These are phyloP conservation scores for Paracamarosporium sp. DNA, from an alignment of 2,329 filamentous ascomycete species.

Conservation along the genomic window DNA sequence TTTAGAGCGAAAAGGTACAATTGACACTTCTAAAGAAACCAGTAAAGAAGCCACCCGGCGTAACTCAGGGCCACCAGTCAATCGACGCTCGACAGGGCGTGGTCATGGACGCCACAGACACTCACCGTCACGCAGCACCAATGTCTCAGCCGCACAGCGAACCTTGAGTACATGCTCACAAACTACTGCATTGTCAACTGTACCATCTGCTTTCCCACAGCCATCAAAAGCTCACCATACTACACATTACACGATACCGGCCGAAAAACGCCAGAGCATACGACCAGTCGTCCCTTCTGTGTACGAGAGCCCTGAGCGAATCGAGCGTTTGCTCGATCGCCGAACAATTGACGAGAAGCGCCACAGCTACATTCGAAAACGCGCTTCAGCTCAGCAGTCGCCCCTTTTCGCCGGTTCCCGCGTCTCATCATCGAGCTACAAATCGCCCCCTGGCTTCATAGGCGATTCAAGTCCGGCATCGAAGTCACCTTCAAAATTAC, in stretches of 20 bases:
- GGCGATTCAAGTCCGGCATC: conserved; percentile 17
- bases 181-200: conserved; percentile 47
- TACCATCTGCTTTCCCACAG: conserved; percentile 47
- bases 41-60: conserved; percentile 31
- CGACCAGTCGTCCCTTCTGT: conserved; percentile 44
- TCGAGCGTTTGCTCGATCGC: conserved; percentile 33
- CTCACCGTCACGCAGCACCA: conserved; percentile 35
- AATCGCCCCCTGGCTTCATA: conserved; percentile 25
- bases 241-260: conserved; percentile 33
- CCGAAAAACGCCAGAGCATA: conserved; percentile 48
- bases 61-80: conserved; percentile 36
- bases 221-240: conserved; percentile 31
- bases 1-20: conserved; percentile 33
- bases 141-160: conserved; percentile 31
- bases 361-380: conserved; percentile 51
- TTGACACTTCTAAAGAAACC: conserved; percentile 32
- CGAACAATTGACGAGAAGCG: conserved; percentile 50
- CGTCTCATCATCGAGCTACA: conserved; percentile 39
- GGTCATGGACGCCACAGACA: conserved; percentile 39
- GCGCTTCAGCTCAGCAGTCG: conserved; percentile 44
- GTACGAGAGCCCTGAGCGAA: conserved; percentile 31
- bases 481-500: conserved; percentile 12
- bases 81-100: conserved; percentile 37
- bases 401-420: conserved; percentile 49
- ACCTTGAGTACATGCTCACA: conserved; percentile 45